Evolutionary conservation across 148 eudicot species (phyloP).

Genomic region (Tetragonia tetragonoides): DNA sequence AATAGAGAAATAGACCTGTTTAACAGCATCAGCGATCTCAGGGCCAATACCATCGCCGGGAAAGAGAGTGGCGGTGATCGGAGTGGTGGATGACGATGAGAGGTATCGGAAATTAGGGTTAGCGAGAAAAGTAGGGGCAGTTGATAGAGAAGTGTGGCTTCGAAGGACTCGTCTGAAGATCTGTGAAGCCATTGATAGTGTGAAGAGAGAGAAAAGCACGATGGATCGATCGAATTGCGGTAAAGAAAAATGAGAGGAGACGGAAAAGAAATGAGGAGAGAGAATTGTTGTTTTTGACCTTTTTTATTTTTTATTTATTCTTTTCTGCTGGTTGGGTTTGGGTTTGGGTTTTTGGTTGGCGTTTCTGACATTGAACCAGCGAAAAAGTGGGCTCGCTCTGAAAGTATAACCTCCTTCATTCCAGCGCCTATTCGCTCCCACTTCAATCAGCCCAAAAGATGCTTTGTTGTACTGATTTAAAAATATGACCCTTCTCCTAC

Average conservation of each 20-base stretch:
- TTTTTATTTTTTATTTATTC: too few species aligned
- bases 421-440: too few species aligned
- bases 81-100: slow-evolving; percentile 42
- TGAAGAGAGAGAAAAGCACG: neutral
- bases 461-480: too few species aligned
- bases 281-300: too few species aligned
- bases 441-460: too few species aligned
- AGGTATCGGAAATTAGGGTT: slow-evolving; percentile 31
- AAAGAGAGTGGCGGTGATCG: slow-evolving; percentile 86
- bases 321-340: too few species aligned
- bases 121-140: slow-evolving; percentile 17
- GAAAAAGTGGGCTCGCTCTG: too few species aligned
- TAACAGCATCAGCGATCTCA: slow-evolving; percentile 92
- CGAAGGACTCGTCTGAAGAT: slow-evolving; percentile 54
- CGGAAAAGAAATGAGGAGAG: neutral
- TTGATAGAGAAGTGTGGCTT: slow-evolving; percentile 25
- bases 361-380: too few species aligned
- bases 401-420: too few species aligned
- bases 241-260: neutral
- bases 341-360: too few species aligned
- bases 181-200: slow-evolving; percentile 59
- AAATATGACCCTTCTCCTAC: too few species aligned
- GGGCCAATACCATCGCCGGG: slow-evolving; percentile 99
- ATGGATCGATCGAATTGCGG: neutral
- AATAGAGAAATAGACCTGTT: slow-evolving; percentile 42